phyloP scores from a whole-genome alignment of 2,329 filamentous ascomycete species.

The Arthrinium phaeospermum region DNA sequence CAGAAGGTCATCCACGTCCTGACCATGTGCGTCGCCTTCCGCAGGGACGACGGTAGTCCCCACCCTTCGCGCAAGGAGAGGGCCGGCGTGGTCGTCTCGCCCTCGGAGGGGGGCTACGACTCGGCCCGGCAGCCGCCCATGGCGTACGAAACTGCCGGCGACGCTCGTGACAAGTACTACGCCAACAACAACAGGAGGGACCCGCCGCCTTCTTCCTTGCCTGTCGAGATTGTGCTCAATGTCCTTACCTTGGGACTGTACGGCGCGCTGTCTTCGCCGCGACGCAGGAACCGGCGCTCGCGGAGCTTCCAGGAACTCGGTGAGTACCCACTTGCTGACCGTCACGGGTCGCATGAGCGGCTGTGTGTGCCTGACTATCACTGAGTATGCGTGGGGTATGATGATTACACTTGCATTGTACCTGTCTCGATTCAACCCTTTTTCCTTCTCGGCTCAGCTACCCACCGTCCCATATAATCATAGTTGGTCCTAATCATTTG shows the following conservation, averaged over 20 bases:
- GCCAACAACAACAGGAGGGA: neutral
- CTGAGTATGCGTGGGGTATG: neutral
- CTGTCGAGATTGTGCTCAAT: neutral
- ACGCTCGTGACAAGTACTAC: neutral
- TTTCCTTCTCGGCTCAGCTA: neutral
- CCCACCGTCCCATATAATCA: neutral
- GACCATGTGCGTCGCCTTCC: slow-evolving; percentile 26
- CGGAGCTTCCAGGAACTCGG: neutral
- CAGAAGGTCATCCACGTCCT: slow-evolving; percentile 21
- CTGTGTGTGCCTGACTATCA: neutral
- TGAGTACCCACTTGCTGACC: neutral
- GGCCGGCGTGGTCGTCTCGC: neutral
- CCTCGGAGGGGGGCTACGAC: neutral
- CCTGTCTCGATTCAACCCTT: neutral
- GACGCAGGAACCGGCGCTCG: neutral
- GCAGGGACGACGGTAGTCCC: neutral
- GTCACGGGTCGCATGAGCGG: neutral
- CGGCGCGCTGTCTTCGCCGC: neutral
- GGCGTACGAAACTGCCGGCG: neutral
- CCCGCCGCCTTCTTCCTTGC: neutral
- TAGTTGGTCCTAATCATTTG: neutral
- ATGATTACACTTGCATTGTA: neutral
- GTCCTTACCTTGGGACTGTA: neutral
- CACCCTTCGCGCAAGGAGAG: neutral
- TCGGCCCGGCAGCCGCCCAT: neutral